A percentile compares a stretch with the other conserved stretches of the same genome.
phyloP scores from a whole-genome alignment of 2,329 filamentous ascomycete species.

The Penicillium sclerotigenum region DNA sequence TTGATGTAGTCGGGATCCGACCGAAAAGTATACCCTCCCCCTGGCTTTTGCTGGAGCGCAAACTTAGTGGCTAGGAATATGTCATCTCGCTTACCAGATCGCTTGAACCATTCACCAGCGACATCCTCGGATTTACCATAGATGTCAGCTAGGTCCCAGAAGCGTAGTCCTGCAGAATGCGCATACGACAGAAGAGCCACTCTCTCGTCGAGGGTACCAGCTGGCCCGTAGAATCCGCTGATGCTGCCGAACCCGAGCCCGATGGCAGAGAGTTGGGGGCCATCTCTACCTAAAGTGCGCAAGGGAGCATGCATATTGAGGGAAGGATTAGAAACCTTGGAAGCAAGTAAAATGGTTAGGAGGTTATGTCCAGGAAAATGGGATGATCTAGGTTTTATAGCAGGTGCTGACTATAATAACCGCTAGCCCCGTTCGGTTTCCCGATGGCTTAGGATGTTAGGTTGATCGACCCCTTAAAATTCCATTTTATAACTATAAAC shows the following conservation, averaged over 20 bases:
- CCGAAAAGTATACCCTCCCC: conserved; percentile 15
- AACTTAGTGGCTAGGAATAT: conserved; percentile 44
- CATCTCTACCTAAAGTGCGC: neutral
- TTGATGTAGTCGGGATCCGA: conserved; percentile 40
- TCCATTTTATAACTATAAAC: too few species aligned
- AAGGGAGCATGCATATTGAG: neutral
- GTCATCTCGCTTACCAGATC: conserved; percentile 36
- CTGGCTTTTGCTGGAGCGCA: conserved; percentile 16
- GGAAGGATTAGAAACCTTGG: accelerated
- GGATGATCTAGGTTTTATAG: neutral
- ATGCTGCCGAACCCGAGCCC: conserved; percentile 23
- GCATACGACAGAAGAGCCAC: conserved; percentile 25
- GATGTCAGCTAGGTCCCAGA: conserved; percentile 33
- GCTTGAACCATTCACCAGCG: conserved; percentile 39
- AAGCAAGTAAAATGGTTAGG: neutral
- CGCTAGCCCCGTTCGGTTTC: neutral
- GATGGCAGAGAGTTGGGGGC: conserved; percentile 17
- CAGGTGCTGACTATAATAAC: neutral
- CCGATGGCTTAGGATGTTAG: neutral
- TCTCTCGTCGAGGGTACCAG: conserved; percentile 8
- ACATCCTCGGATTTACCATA: conserved; percentile 29
- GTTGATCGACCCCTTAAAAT: too few species aligned
- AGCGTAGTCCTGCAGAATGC: conserved; percentile 24
- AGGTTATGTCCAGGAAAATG: too few species aligned
- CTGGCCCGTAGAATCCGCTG: conserved; percentile 15